Evolutionary conservation across 345 rosid species (phyloP), one percentile per base, ranked within the genome.

Genomic region (Hevea brasiliensis): DNA sequence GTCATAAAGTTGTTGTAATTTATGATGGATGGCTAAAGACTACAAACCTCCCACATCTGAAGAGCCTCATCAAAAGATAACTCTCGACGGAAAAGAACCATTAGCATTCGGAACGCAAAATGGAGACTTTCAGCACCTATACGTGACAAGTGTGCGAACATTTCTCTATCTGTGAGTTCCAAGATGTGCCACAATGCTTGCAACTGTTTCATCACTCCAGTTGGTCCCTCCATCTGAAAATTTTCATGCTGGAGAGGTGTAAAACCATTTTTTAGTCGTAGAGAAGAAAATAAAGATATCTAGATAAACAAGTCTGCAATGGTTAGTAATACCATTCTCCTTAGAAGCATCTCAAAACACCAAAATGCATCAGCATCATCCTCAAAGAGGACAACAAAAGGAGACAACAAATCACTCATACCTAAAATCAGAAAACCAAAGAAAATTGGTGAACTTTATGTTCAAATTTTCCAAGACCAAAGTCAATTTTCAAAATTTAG

Each of bases 311-410:
- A 61, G 72, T 60, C 41, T 65, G 56, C 44, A 24, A 65, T 51
- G 40, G 64, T 55, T 59, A 50, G 23, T 51, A 76, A 71, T 90
- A 93, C 98, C 94, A 84, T 91, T 90, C 94, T 89, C 85, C 96
- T 89, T 73, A 93, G 75, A 75, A 93, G 97, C 96, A 93, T 93
- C 89, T 91, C 98, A 82, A 93, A 93, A 87, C 97, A 93, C 98
- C 98, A 93, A 85, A 93, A 93, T 65, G 98, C 98, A 78, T 93
- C 98, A 17, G 90, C 94, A 71, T 93, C 78, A 76, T 93, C 98
- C 86, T 91, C 98, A 78, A 89, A 93, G 27, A 93, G 89, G 77
- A 93, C 89, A 77, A 93, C 89, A 42, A 93, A 93, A 72, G 96
- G 98, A 76, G 98, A 93, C 77, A 93, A 81, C 83, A 93, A 82